Percentiles rank a stretch among this genome's conserved stretches.
These are phyloP conservation scores for Entomortierella beljakovae DNA, from an alignment of 192 early-diverging fungal genomes.

Conservation along the genomic window DNA sequence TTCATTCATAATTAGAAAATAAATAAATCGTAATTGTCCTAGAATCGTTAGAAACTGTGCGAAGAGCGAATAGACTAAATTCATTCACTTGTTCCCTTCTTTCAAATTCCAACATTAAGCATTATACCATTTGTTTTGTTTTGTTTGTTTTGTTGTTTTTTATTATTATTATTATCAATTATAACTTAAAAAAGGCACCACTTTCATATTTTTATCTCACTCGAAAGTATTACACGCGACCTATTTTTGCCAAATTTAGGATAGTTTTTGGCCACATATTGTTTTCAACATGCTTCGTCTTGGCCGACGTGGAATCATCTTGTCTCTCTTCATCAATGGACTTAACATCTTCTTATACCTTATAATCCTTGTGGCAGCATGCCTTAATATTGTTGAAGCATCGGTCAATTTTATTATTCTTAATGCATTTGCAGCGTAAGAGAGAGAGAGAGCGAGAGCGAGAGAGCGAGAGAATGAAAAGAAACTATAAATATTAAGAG, in stretches of 20 bases:
- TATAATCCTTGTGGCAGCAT: conserved; percentile 37
- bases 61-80: background rate
- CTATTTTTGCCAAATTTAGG: no score
- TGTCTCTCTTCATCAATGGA: conserved; percentile 43
- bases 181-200: no score
- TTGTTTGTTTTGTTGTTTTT: no score
- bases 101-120: background rate
- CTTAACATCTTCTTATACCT: conserved; percentile 43
- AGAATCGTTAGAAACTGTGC: background rate
- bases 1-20: background rate
- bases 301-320: conserved; percentile 39
- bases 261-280: no score
- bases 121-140: background rate
- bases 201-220: no score
- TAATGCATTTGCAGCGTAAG: conserved; percentile 45
- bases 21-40: background rate
- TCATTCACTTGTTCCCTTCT: background rate
- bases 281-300: conserved; percentile 24
- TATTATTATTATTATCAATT: no score
- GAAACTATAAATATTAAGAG: background rate
- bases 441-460: background rate
- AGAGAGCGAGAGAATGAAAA: no score
- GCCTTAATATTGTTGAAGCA: conserved; percentile 43
- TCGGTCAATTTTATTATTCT: conserved; percentile 53
- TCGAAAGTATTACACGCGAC: no score